phyloP scores from a whole-genome alignment of 192 early-diverging fungal species.

The Dissophora ornata region DNA sequence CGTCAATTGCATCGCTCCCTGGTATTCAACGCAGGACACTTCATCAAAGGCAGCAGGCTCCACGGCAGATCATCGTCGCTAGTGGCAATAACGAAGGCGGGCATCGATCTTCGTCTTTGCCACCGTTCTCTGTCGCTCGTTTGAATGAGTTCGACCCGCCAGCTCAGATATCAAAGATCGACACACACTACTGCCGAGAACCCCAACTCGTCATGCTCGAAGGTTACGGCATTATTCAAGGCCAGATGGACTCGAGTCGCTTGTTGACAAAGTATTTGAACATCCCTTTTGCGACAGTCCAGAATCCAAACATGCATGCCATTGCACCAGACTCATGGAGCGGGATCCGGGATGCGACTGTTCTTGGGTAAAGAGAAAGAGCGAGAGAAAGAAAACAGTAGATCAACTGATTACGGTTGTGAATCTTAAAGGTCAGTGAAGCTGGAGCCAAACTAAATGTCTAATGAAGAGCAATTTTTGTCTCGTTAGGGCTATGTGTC shows the following conservation, averaged over 20 bases:
- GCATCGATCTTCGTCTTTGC: too few relatives aligned
- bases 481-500: slow-evolving; percentile 53
- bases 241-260: slow-evolving; percentile 46
- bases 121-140: too few relatives aligned
- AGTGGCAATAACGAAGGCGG: too few relatives aligned
- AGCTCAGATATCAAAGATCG: slow-evolving; percentile 24
- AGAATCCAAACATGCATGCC: slow-evolving; percentile 20
- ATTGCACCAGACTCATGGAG: slow-evolving; percentile 29
- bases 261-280: slow-evolving; percentile 43
- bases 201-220: slow-evolving; percentile 46
- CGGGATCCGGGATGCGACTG: slow-evolving; percentile 44
- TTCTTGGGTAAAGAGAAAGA: slow-evolving; percentile 29
- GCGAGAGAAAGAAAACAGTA: not conserved
- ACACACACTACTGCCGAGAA: slow-evolving; percentile 34
- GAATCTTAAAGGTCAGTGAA: not conserved
- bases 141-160: slow-evolving; percentile 23
- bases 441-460: too few relatives aligned
- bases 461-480: too few relatives aligned
- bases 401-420: too few relatives aligned
- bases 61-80: too few relatives aligned
- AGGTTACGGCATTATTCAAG: slow-evolving; percentile 35
- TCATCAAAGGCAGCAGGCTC: too few relatives aligned
- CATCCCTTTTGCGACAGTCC: slow-evolving; percentile 34
- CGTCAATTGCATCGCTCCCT: too few relatives aligned
- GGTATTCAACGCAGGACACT: too few relatives aligned